Percentiles rank a stretch among this genome's conserved stretches.
phyloP scores from a whole-genome alignment of 345 rosid species.

The Psidium guajava region DNA sequence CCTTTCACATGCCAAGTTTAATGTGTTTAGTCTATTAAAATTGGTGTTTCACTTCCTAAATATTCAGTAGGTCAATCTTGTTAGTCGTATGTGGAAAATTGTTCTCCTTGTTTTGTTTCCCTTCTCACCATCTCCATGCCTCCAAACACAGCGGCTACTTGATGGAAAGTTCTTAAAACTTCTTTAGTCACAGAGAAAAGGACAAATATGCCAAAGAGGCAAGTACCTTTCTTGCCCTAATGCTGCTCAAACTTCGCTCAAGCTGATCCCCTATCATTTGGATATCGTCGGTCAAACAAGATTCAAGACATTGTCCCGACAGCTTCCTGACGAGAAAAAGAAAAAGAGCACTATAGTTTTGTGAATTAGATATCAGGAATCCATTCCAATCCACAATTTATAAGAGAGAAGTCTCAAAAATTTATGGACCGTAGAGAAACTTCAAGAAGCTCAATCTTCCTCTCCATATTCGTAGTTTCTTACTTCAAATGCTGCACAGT shows the following conservation, averaged over 20 bases:
- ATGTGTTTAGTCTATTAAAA: background rate
- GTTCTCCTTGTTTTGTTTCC: background rate
- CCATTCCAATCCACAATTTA: background rate
- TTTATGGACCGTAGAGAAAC: conserved; percentile 28
- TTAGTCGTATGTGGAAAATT: background rate
- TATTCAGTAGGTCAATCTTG: background rate
- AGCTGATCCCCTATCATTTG: conserved; percentile 26
- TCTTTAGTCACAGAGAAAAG: background rate
- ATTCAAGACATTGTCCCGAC: conserved; percentile 34
- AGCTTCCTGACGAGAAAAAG: conserved; percentile 28
- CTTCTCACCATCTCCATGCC: background rate
- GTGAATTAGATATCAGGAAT: background rate
- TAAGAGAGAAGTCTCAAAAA: background rate
- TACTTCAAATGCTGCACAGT: conserved; percentile 32
- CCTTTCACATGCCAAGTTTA: background rate
- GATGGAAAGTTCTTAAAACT: background rate
- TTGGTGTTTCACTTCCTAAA: background rate
- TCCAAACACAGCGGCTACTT: background rate
- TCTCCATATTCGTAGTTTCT: conserved; percentile 25
- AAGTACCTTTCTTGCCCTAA: conserved; percentile 55
- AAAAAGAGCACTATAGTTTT: background rate
- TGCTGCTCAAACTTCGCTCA: conserved; percentile 30
- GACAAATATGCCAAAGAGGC: background rate
- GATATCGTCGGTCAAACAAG: conserved; percentile 35
- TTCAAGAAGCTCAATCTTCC: conserved; percentile 45